Conservation (phyloP, 1,284 basidiomycete species). For the Ustilago sp. region DNA sequence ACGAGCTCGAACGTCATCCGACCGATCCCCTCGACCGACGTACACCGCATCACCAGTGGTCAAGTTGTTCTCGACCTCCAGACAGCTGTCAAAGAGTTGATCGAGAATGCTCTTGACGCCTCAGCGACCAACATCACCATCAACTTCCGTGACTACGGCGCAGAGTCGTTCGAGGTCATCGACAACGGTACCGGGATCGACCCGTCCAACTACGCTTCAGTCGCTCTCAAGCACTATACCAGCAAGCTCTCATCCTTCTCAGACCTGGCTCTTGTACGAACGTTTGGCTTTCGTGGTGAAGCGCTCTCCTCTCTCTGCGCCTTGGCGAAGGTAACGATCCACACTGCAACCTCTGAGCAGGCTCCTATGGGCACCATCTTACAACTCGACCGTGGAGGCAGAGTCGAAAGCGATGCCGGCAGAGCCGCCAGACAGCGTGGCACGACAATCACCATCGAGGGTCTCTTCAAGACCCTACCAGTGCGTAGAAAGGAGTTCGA, state of each 20-base stretch:
- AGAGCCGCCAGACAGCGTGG: constrained; percentile 83
- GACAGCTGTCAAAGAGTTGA: constrained; percentile 90
- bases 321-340: constrained; percentile 74
- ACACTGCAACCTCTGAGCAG: constrained; percentile 61
- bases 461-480: constrained; percentile 84
- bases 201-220: constrained; percentile 77
- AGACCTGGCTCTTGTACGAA: constrained; percentile 80
- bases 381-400: constrained; percentile 53
- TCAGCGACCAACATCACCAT: constrained; percentile 88
- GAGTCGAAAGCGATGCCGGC: constrained; percentile 53
- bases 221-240: constrained; percentile 91
- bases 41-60: constrained; percentile 79
- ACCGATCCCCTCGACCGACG: constrained; percentile 54
- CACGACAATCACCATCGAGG: constrained; percentile 82
- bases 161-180: constrained; percentile 86
- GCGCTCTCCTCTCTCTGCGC: constrained; percentile 93
- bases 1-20: constrained; percentile 33
- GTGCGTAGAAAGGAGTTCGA: constrained; percentile 93
- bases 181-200: constrained; percentile 93
- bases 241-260: constrained; percentile 86
- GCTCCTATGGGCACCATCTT: constrained; percentile 66
- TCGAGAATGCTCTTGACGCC: constrained; percentile 96
- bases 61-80: constrained; percentile 96
- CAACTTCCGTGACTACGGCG: constrained; percentile 87
- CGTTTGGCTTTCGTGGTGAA: constrained; percentile 97